phyloP scores from a whole-genome alignment of 192 early-diverging fungal genomes.

The Coemansia biformis region DNA sequence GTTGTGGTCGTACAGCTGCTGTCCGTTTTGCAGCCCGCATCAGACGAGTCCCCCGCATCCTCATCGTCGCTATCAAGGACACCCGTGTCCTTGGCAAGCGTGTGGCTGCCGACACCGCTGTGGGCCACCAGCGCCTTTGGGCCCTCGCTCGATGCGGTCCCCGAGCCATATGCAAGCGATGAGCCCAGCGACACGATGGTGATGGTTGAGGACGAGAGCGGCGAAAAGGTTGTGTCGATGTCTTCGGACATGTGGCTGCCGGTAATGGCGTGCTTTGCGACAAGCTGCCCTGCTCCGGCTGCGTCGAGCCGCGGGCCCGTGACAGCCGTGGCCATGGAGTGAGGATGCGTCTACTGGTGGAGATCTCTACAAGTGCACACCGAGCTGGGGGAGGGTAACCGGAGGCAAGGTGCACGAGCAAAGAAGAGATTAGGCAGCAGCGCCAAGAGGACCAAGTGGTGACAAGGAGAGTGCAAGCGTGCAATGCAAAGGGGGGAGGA shows the following conservation, averaged over 20 bases:
- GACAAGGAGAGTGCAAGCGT: no score
- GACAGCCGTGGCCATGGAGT: no score
- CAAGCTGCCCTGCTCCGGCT: not conserved
- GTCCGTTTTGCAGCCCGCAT: not conserved
- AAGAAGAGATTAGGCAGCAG: no score
- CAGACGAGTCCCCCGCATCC: not conserved
- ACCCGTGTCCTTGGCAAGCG: not conserved
- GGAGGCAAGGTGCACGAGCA: no score
- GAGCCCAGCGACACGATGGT: conserved; percentile 40
- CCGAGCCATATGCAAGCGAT: conserved; percentile 10
- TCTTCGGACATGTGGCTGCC: conserved; percentile 16
- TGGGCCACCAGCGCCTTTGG: no score
- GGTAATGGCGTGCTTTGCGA: conserved; percentile 3
- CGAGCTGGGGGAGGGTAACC: no score
- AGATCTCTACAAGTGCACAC: no score
- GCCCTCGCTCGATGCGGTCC: not conserved
- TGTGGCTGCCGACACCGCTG: no score
- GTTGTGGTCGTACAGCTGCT: not conserved
- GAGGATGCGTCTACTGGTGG: no score
- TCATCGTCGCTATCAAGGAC: not conserved
- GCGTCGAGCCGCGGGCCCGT: no score
- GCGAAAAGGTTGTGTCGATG: conserved; percentile 31
- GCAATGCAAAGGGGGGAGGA: no score
- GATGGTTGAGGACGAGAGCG: conserved; percentile 46
- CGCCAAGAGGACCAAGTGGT: no score